phyloP scores from a whole-genome alignment of 2,329 filamentous ascomycete species.

The Sporothrix globosa region DNA sequence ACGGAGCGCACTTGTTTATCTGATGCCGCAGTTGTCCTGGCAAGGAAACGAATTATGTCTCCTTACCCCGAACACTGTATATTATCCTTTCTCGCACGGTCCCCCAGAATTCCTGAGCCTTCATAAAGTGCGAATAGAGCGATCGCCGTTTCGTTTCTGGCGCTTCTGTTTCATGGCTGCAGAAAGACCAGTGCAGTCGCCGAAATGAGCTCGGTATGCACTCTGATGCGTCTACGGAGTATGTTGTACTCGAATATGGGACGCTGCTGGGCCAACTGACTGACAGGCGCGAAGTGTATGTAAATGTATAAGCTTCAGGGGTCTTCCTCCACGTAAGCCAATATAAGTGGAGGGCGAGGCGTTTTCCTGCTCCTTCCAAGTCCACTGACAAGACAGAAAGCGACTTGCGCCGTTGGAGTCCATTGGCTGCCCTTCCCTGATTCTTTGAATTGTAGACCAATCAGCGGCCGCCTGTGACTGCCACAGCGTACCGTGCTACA shows the following conservation, averaged over 20 bases:
- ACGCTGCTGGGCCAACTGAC: not conserved
- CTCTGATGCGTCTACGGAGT: not conserved
- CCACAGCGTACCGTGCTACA: not conserved
- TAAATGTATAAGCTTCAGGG: not conserved
- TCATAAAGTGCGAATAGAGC: constrained; percentile 22
- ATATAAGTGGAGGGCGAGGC: constrained; percentile 28
- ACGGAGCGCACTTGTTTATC: constrained; percentile 13
- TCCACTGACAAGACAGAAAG: not conserved
- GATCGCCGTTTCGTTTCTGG: constrained; percentile 8
- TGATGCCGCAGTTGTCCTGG: constrained; percentile 4
- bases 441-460: not conserved
- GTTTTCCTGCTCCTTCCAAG: constrained; percentile 27
- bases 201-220: constrained; percentile 17
- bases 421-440: constrained; percentile 8
- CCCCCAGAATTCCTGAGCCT: not conserved
- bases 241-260: too few species aligned
- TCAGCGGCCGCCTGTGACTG: not conserved
- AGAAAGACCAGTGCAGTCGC: constrained; percentile 15
- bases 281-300: not conserved
- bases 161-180: constrained; percentile 26
- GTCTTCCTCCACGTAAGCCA: constrained; percentile 4
- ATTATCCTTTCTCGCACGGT: not conserved
- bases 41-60: not conserved
- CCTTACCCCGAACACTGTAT: not conserved
- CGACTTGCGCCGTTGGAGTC: not conserved